phyloP scores from a whole-genome alignment of 768 basidiomycete species.

The Termitomyces heimii region DNA sequence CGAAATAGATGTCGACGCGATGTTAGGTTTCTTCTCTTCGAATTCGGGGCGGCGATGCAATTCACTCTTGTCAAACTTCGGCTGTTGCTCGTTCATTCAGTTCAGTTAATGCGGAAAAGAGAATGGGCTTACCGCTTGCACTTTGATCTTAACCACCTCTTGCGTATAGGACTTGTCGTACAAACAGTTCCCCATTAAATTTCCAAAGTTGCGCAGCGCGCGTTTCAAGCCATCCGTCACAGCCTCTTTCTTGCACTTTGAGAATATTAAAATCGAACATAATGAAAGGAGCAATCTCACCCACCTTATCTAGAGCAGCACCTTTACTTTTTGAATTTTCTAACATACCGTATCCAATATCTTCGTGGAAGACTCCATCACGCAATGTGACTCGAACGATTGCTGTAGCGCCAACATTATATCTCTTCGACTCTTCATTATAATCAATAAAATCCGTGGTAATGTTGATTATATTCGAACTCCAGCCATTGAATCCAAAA shows the following conservation, averaged over 20 bases:
- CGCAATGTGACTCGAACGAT: slow-evolving; percentile 81
- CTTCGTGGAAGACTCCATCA: slow-evolving; percentile 90
- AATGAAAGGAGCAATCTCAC: slow-evolving; percentile 13
- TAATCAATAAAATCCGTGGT: slow-evolving; percentile 77
- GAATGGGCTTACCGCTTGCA: slow-evolving; percentile 58
- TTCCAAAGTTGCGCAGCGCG: slow-evolving; percentile 87
- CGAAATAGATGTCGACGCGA: slow-evolving; percentile 1
- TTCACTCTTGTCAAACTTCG: slow-evolving; percentile 61
- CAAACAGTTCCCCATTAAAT: slow-evolving; percentile 92
- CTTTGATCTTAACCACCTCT: slow-evolving; percentile 84
- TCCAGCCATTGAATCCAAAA: slow-evolving; percentile 98
- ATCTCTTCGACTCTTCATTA: slow-evolving; percentile 60
- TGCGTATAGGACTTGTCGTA: slow-evolving; percentile 90
- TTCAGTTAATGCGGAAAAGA: background rate
- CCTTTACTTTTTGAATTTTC: slow-evolving; percentile 88
- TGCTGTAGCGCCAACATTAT: slow-evolving; percentile 74
- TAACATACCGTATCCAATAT: slow-evolving; percentile 83
- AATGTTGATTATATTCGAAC: slow-evolving; percentile 68
- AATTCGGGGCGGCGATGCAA: slow-evolving; percentile 71
- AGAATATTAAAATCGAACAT: background rate
- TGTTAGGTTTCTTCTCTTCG: slow-evolving; percentile 36
- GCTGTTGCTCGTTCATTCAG: slow-evolving; percentile 26
- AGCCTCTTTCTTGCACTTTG: slow-evolving; percentile 96
- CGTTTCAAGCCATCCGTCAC: slow-evolving; percentile 94
- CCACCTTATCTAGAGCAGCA: slow-evolving; percentile 85